phyloP scores from a whole-genome alignment of 306 rosid genomes.

The Malus asiatica region DNA sequence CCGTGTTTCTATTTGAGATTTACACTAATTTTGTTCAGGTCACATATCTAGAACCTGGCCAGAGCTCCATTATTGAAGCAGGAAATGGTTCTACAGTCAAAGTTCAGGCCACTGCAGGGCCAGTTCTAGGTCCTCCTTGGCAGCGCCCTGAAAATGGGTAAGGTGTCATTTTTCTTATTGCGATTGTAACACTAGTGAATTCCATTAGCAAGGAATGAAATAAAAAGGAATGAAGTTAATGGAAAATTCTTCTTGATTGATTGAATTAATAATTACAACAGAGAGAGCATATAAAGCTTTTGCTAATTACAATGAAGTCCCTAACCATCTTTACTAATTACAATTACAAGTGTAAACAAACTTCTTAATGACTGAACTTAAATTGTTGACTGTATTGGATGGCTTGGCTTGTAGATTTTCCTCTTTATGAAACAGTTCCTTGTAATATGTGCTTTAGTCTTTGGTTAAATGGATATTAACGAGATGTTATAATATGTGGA shows the following conservation, averaged over 20 bases:
- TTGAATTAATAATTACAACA: too few species aligned
- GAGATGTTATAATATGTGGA: slow-evolving; percentile 11
- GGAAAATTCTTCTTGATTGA: too few species aligned
- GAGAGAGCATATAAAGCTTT: too few species aligned
- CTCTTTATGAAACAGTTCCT: not conserved
- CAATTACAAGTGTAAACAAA: too few species aligned
- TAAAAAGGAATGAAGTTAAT: too few species aligned
- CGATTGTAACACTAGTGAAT: not conserved
- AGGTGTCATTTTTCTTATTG: slow-evolving; percentile 10
- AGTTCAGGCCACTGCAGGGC: slow-evolving; percentile 82
- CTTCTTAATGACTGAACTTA: too few species aligned
- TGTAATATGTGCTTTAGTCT: not conserved
- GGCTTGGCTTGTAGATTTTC: too few species aligned
- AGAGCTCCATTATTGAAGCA: slow-evolving; percentile 66
- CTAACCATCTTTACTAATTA: too few species aligned
- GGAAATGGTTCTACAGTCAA: slow-evolving; percentile 44
- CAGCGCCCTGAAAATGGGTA: slow-evolving; percentile 98
- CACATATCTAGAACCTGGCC: slow-evolving; percentile 78
- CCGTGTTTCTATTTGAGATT: slow-evolving; percentile 1
- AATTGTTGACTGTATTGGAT: too few species aligned
- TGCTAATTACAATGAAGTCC: too few species aligned
- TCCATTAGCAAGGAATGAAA: not conserved
- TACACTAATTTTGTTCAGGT: slow-evolving; percentile 37
- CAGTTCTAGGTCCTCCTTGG: slow-evolving; percentile 98
- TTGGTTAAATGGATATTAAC: not conserved